Evolutionary conservation across 2,329 filamentous ascomycete species (phyloP), one percentile per base, ranked within the genome.

Genomic region (Xylogone sp.): DNA sequence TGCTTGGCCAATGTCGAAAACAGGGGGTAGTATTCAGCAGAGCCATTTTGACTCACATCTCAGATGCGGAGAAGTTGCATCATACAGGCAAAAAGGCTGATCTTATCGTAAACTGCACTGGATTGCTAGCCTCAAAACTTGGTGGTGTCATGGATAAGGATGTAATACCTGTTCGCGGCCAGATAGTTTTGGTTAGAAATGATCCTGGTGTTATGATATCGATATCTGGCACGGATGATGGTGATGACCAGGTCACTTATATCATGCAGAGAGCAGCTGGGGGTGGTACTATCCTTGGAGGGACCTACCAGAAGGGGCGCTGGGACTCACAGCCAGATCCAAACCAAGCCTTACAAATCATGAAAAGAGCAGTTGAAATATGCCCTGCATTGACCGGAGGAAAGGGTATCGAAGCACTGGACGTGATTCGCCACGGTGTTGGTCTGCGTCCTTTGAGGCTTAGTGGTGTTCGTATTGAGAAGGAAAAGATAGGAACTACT

Each of bases 71-170:
- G 1, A 61, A 63, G 1, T 68, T 83, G 34, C 83, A 88, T 63
- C 76, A 83, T 59, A 72, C 75, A 1, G 79, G 81, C 1, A 68
- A 73, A 10, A 68, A 72, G 45, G 85, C 84, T 2, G 82, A 88
- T 60, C 68, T 96, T 2, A 73, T 96, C 1, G 73, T 97, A 59
- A 97, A 97, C 66, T 89, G 90, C 59, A 93, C 91, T 0, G 93
- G 92, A 0, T 74, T 97, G 7, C 79, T 86, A 7, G 84, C 91
- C 0, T 79, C 79, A 43, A 84, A 78, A 51, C 81, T 97, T 1
- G 90, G 90, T 8, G 93, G 93, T 34, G 92, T 97, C 0, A 75
- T 81, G 69, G 93, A 97, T 64, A 68, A 72, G 53, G 80, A 77
- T 3, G 79, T 97, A 57, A 78, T 84, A 49, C 92, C 93, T 0